Evolutionary conservation across 208 protist species (phyloP), one percentile per base, ranked within the genome.

Genomic region (Acanthamoeba triangularis): DNA sequence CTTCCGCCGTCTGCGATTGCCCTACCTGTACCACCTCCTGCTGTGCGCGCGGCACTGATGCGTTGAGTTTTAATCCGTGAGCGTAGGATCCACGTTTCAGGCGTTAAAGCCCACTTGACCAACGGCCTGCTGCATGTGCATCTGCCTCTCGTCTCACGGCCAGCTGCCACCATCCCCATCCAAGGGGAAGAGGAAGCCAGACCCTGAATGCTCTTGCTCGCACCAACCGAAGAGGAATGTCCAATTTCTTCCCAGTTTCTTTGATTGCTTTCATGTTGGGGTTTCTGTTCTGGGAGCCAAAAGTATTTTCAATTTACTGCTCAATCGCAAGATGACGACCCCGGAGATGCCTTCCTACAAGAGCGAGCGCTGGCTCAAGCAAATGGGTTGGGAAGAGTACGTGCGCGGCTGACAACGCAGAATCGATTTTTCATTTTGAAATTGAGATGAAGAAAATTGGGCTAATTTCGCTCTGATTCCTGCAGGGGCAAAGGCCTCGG

Each of bases 351-450:
- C 65, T 37, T 84, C 74, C 7, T 84, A 84, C 25, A 44, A 52
- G 74, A 84, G 74, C 23, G 74, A 84, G 44, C 41, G 37, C 0
- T 84, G 35, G 74, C 35, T 84, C 41, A 84, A 84, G 74, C 74
- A 84, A 41, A 84, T 84, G 74, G 74, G 74, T 30, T 84, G 74
- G 74, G 74, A 82, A 28, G 11, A 52, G 74, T 84, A 28, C 69
- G 10, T 78, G 6, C 10, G 0, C 14, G 56, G 14, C 56, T 13
- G 56, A 18, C 56, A 67, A 30, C 25, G 14, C 52, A 59, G 18
- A n/a, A 74, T 37, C 14, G 35, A 74, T 74, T 74, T 37, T 30
- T n/a, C 6, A 44, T 47, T 1, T 65, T 65, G 25, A 28, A n/a
- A 67, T n/a, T 30, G 10, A 30, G 61, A n/a, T 28, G 61, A 25